Conservation (phyloP, 345 rosid species). For the Crucihimalaya himalaica region DNA sequence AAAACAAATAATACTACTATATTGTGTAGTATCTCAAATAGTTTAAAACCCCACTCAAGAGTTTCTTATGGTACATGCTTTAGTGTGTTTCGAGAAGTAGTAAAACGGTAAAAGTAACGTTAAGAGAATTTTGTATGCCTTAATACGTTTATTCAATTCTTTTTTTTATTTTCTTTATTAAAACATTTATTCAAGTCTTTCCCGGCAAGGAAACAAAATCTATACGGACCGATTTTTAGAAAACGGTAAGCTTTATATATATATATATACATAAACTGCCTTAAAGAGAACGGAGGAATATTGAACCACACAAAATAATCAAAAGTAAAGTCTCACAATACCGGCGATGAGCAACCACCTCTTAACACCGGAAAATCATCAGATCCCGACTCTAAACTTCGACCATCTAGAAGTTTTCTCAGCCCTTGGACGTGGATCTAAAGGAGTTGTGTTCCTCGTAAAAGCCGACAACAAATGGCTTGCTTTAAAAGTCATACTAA, state of each 20-base stretch:
- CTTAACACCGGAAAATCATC: not conserved
- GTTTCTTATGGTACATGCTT: too few relatives aligned
- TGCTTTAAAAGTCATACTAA: constrained; percentile 69
- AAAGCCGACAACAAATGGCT: constrained; percentile 43
- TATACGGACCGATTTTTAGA: not conserved
- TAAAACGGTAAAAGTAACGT: not conserved
- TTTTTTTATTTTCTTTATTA: too few relatives aligned
- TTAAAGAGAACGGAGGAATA: not conserved
- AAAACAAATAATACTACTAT: too few relatives aligned
- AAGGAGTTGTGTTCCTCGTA: constrained; percentile 75
- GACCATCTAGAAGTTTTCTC: constrained; percentile 43
- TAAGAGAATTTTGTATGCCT: not conserved
- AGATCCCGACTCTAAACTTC: constrained; percentile 44
- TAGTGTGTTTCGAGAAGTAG: not conserved
- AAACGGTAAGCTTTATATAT: not conserved
- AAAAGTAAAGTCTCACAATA: not conserved
- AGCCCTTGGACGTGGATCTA: constrained; percentile 79
- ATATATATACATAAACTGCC: constrained; percentile 14
- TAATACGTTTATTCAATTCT: not conserved
- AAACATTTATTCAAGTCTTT: constrained; percentile 33
- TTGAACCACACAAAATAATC: not conserved
- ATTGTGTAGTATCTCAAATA: too few relatives aligned
- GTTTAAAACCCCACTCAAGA: too few relatives aligned
- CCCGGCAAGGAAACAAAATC: constrained; percentile 37
- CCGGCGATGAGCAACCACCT: constrained; percentile 10